These are phyloP conservation scores for Triangularia verruculosa DNA, from an alignment of 2,329 filamentous ascomycete species.

Conservation along the genomic window DNA sequence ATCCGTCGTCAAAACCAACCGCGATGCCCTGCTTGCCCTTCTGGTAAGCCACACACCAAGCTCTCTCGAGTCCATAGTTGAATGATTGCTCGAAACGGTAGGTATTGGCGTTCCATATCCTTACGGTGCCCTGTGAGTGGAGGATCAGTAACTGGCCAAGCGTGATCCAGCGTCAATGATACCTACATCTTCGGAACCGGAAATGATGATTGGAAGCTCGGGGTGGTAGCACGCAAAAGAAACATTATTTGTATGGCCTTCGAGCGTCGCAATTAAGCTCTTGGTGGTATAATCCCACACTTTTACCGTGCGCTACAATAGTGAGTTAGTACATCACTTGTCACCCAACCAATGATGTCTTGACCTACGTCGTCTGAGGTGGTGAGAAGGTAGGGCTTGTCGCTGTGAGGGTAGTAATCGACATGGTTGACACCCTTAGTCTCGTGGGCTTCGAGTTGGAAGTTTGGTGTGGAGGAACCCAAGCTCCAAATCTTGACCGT, in stretches of 20 bases:
- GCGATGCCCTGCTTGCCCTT: conserved; percentile 91
- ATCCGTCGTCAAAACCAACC: conserved; percentile 95
- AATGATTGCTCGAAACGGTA: conserved; percentile 94
- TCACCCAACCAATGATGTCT: background rate
- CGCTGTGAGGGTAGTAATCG: conserved; percentile 76
- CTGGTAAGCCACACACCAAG: conserved; percentile 97
- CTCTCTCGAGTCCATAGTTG: conserved; percentile 92
- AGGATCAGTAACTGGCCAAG: background rate
- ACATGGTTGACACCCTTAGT: conserved; percentile 98
- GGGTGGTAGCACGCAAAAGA: conserved; percentile 98
- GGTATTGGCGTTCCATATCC: conserved; percentile 98
- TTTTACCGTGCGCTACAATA: conserved; percentile 72
- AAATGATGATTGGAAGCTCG: conserved; percentile 94
- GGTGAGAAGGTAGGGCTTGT: conserved; percentile 85
- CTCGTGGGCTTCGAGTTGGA: conserved; percentile 94
- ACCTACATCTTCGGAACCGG: conserved; percentile 78
- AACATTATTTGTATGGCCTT: conserved; percentile 96
- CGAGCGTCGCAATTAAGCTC: conserved; percentile 90
- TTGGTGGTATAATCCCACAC: conserved; percentile 99
- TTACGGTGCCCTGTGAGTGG: conserved; percentile 50
- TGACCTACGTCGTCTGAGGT: conserved; percentile 73
- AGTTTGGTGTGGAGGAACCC: conserved; percentile 90
- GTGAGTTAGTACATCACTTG: background rate
- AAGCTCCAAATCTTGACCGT: conserved; percentile 85
- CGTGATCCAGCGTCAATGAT: background rate